A percentile compares a stretch with the other conserved stretches of the same genome.
Evolutionary conservation across 768 basidiomycete genomes (phyloP).

Genomic region (Piloderma croceum): DNA sequence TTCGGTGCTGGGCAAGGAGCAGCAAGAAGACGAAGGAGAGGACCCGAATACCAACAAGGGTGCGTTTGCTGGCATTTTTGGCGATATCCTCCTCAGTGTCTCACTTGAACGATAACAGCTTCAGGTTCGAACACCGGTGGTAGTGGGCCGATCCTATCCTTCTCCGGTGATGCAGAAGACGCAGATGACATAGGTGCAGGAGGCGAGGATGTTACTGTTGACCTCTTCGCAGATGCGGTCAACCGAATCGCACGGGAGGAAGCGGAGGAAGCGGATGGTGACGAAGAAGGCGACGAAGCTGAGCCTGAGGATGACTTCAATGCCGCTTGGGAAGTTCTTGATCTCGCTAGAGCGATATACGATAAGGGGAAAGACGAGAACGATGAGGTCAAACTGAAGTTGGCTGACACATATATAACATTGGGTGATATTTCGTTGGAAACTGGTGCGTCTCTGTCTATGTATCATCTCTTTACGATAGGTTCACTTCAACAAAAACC

Average conservation of each 20-base stretch:
- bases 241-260: slow-evolving; percentile 38
- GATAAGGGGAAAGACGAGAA: slow-evolving; percentile 56
- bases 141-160: slow-evolving; percentile 64
- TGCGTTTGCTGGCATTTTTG: slow-evolving; percentile 10
- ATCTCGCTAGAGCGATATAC: slow-evolving; percentile 85
- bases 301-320: slow-evolving; percentile 97
- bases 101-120: slow-evolving; percentile 13
- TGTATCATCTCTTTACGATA: slow-evolving; percentile 3
- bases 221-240: slow-evolving; percentile 57
- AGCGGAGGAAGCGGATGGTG: slow-evolving; percentile 49
- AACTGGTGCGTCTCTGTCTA: slow-evolving; percentile 58
- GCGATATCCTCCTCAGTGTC: slow-evolving; percentile 1
- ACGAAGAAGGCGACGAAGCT: slow-evolving; percentile 59
- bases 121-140: slow-evolving; percentile 31
- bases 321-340: slow-evolving; percentile 96
- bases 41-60: slow-evolving; percentile 27
- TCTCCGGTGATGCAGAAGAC: slow-evolving; percentile 76
- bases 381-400: slow-evolving; percentile 65
- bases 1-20: slow-evolving; percentile 87
- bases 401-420: slow-evolving; percentile 86
- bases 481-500: slow-evolving; percentile 3
- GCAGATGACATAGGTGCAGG: slow-evolving; percentile 31
- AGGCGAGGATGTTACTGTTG: slow-evolving; percentile 49
- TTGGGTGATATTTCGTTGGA: slow-evolving; percentile 97
- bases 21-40: slow-evolving; percentile 48